Base-by-base conservation (phyloP, 768 basidiomycete genomes). In the Lentinus brumalis region DNA sequence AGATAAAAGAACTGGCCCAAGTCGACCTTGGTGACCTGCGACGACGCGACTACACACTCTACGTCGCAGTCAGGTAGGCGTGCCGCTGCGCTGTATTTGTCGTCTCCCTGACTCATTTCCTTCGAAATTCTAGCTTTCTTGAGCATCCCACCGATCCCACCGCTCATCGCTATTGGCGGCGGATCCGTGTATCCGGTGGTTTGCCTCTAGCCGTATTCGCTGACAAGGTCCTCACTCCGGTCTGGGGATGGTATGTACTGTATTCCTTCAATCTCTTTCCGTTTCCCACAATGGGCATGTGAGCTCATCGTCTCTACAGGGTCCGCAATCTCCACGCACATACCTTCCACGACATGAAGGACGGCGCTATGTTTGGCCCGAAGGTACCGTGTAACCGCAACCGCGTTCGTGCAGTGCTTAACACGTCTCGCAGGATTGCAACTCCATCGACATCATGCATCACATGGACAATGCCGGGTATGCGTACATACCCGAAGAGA, bases 381-480 rank as follows among this genome's bases (percentile, higher is more conserved):
- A 50, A 53, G 52, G 58, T 59, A 42, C 21, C 21, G 2, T 26
- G 21, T 26, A 26, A 26, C 21, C 21, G 21, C 21, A 26, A 26
- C 5, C 6, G 14, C 26, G 46, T 26, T 26, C 21, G 21, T 26
- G 21, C 21, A 26, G 15, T 11, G 12, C 10, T 51, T 5, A 42
- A 12, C 21, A 2, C 44, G n/a, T 12, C 21, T 45, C n/a, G 18
- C 26, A 56, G 35, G 50, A 29, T 15, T 56, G 55, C 31, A 56
- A 56, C 38, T n/a, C 55, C 2, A 29, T 61, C 5, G 60, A 61
- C 21, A 26, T 26, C n/a, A 53, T 61, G 60, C 38, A 56, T 39
- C 60, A 56, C 40, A 47, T 61, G 11, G 54, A 56, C 41, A 50
- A 57, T 41, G 50, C 55, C 18, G 60, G 60, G 9, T 61, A 61